These are phyloP conservation scores for Babesia caballi DNA, from an alignment of 169 alveolate species.

Conservation along the genomic window DNA sequence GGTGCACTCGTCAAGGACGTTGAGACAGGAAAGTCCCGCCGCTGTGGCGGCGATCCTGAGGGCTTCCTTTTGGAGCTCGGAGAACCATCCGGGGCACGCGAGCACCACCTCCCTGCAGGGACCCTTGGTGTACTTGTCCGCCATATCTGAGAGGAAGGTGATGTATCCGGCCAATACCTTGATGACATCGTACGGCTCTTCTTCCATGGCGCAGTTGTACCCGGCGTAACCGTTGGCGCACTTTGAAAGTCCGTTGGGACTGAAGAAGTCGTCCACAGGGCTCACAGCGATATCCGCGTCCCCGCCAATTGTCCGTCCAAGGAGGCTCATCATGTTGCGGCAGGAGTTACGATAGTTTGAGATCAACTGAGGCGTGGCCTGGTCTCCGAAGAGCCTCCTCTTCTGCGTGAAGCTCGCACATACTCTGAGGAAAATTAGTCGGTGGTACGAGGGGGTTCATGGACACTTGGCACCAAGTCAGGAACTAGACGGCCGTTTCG, in stretches of 20 bases:
- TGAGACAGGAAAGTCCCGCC: slow-evolving; percentile 89
- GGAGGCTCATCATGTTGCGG: slow-evolving; percentile 82
- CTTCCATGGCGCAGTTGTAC: slow-evolving; percentile 13
- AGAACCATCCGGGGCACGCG: slow-evolving; percentile 87
- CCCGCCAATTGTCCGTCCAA: slow-evolving; percentile 76
- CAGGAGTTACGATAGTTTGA: slow-evolving; percentile 87
- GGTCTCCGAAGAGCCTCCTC: slow-evolving; percentile 92
- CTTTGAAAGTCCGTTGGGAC: slow-evolving; percentile 74
- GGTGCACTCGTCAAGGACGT: slow-evolving; percentile 92
- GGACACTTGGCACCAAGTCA: neutral
- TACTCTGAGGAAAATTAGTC: slow-evolving; percentile 9
- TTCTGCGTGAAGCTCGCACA: slow-evolving; percentile 85
- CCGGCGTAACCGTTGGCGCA: slow-evolving; percentile 48
- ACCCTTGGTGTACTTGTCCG: slow-evolving; percentile 77
- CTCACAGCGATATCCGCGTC: slow-evolving; percentile 61
- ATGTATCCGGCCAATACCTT: slow-evolving; percentile 84
- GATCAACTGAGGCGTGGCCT: slow-evolving; percentile 80
- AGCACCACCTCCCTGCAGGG: slow-evolving; percentile 81
- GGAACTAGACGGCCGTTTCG: neutral
- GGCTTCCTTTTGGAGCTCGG: slow-evolving; percentile 89
- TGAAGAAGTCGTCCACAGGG: slow-evolving; percentile 65
- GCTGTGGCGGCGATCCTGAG: slow-evolving; percentile 89
- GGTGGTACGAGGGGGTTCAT: too few relatives aligned
- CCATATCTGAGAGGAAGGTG: slow-evolving; percentile 74
- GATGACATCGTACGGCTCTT: slow-evolving; percentile 19